These are phyloP conservation scores for Delonix regia DNA, from an alignment of 306 rosid genomes.

Conservation along the genomic window DNA sequence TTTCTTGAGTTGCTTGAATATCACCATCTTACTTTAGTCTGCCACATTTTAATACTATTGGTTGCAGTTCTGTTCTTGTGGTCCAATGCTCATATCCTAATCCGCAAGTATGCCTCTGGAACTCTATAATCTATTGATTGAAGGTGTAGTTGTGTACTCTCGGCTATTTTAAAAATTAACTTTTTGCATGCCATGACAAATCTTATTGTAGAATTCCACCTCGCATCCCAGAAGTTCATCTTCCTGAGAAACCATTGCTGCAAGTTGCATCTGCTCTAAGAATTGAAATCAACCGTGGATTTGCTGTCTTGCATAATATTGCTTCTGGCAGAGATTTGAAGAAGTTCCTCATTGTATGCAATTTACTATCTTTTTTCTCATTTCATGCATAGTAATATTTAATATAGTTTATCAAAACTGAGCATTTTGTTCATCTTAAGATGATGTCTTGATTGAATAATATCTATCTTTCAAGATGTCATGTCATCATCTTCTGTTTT, in stretches of 20 bases:
- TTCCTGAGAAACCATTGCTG: slow-evolving; percentile 65
- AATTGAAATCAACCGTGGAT: slow-evolving; percentile 52
- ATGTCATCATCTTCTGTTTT: background rate
- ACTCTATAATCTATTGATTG: background rate
- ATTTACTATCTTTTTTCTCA: background rate
- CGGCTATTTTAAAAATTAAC: background rate
- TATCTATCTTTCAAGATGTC: background rate
- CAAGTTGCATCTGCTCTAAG: slow-evolving; percentile 51
- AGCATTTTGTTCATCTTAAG: background rate
- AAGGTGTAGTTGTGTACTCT: background rate
- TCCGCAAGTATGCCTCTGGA: slow-evolving; percentile 55
- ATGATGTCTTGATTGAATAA: background rate
- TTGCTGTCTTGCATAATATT: slow-evolving; percentile 46
- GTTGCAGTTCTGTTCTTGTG: slow-evolving; percentile 67
- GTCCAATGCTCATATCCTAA: slow-evolving; percentile 64
- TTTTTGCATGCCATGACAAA: background rate
- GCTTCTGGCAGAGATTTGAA: slow-evolving; percentile 69
- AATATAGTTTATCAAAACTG: background rate
- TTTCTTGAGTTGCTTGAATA: slow-evolving; percentile 68
- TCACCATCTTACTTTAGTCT: slow-evolving; percentile 65
- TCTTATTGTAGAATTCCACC: slow-evolving; percentile 53
- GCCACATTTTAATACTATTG: slow-evolving; percentile 53
- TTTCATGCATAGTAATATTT: background rate
- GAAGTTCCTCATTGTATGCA: slow-evolving; percentile 61
- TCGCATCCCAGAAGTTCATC: slow-evolving; percentile 53